phyloP scores from a whole-genome alignment of 208 protist genomes.

The Crithidia acanthocephali region DNA sequence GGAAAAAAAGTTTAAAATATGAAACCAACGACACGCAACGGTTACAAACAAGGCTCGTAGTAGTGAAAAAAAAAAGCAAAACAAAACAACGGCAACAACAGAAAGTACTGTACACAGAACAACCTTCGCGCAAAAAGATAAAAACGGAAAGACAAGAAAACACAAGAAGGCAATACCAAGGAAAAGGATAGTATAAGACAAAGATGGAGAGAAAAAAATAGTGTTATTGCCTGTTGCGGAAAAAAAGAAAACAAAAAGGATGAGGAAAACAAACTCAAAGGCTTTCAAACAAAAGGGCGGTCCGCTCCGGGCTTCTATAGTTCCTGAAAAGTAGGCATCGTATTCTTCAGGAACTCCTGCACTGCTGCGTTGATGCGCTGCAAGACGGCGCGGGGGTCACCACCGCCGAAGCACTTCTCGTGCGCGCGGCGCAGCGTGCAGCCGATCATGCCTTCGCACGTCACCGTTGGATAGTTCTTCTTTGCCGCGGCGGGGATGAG shows the following conservation, averaged over 20 bases:
- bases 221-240: background rate
- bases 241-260: constrained; percentile 8
- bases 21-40: too few species aligned
- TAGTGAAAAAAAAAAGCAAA: constrained; percentile 8
- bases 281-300: background rate
- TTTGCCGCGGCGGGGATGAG: constrained; percentile 44
- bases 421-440: constrained; percentile 41
- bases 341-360: constrained; percentile 35
- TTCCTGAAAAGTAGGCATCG: constrained; percentile 23
- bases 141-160: background rate
- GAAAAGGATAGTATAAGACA: too few species aligned
- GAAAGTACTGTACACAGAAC: background rate
- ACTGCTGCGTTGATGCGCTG: constrained; percentile 38
- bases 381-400: constrained; percentile 40
- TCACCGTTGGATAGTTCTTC: constrained; percentile 42
- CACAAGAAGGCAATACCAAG: background rate
- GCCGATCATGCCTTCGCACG: constrained; percentile 57
- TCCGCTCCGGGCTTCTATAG: background rate
- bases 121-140: background rate
- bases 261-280: too few species aligned
- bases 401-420: constrained; percentile 43
- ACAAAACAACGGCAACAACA: background rate
- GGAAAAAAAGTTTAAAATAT: too few species aligned
- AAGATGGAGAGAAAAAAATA: background rate
- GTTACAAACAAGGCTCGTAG: too few species aligned